Evolutionary conservation across 345 rosid species (phyloP), one percentile per base, ranked within the genome.

Genomic region (Passiflora organensis): DNA sequence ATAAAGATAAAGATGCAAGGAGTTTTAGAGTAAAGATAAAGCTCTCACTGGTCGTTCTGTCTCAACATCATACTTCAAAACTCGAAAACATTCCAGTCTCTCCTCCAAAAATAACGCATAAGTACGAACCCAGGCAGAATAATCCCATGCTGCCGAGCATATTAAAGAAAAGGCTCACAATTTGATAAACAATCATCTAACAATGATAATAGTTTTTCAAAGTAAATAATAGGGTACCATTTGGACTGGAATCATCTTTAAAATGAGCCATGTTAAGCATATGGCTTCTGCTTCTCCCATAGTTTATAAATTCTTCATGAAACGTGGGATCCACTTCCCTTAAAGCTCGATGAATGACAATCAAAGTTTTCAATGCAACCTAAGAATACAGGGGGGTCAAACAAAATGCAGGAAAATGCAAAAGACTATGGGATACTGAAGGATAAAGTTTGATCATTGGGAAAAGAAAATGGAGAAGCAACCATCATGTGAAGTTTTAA

Each of bases 251-350:
- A 78, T 93, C 99, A 69, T 93, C 99, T 71, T 86, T 93, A 70
- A 93, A 93, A 73, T 93, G 96, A 60, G 95, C 74, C 97, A 93
- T 86, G 69, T 85, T 89, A 49, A 93, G 97, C 97, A 93, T 86
- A 60, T 89, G 99, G 68, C 42, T 82, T 74, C 91, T 79, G 78
- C 86, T 86, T 77, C 89, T 78, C 47, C 96, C 94, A 66, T 93
- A 93, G 57, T 93, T 93, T 51, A 89, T 86, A 52, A 93, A 80
- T 67, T 93, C 99, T 70, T 89, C 99, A 41, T 86, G 96, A 71
- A 93, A 89, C 0, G 99, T 86, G 34, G 89, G 94, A 74, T 93
- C 99, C 56, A 89, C 99, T 80, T 93, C 99, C 70, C 97, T 89
- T 75, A 93, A 64, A 60, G 97, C 88, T 68, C 99, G 97, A 68